Evolutionary conservation across 2,329 filamentous ascomycete species (phyloP).

Genomic region (Cordyceps fumosorosea): DNA sequence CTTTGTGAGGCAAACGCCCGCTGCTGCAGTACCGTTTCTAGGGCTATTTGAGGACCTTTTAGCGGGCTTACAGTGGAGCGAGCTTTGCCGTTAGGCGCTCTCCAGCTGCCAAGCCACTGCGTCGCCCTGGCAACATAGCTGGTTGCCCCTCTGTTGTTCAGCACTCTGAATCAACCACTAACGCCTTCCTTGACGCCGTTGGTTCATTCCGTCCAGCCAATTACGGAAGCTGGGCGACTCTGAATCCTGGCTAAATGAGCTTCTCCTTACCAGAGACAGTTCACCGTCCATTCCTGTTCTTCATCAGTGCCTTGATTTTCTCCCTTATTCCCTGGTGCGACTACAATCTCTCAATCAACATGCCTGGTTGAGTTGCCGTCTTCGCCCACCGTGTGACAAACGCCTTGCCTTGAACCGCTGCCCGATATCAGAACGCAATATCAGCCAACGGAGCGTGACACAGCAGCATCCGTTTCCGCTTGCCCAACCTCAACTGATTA

Average conservation of each 20-base stretch:
- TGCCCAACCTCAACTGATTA: neutral
- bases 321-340: neutral
- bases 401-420: neutral
- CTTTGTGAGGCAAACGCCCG: neutral
- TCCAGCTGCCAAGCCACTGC: neutral
- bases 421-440: neutral
- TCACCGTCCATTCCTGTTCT: slow-evolving; percentile 4
- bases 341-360: slow-evolving; percentile 8
- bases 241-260: slow-evolving; percentile 3
- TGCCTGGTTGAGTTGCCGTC: slow-evolving; percentile 6
- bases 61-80: slow-evolving; percentile 3
- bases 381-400: neutral
- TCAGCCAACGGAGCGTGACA: slow-evolving; percentile 2
- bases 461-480: neutral
- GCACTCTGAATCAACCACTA: slow-evolving; percentile 7
- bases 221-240: neutral
- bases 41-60: neutral
- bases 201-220: slow-evolving; percentile 1
- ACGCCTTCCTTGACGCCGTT: slow-evolving; percentile 5
- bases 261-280: neutral
- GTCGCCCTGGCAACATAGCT: slow-evolving; percentile 17
- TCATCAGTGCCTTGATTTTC: neutral
- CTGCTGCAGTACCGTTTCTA: neutral
- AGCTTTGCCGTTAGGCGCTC: neutral
- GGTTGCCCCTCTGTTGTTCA: slow-evolving; percentile 19